Conservation (phyloP, 1,284 basidiomycete genomes). For the Meripilus lineatus region DNA sequence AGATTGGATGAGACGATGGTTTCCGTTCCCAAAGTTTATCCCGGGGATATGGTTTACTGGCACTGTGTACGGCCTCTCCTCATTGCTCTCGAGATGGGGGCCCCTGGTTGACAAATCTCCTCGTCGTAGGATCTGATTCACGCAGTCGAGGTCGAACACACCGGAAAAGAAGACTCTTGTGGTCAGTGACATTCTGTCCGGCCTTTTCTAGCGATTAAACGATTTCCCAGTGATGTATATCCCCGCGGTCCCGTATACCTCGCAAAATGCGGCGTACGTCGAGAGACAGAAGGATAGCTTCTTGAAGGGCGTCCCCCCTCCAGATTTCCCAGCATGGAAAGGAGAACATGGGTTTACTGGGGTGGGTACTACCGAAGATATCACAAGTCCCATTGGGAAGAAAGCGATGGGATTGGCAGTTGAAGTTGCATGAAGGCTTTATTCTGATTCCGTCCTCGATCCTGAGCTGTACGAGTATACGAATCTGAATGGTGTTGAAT, state of each 20-base stretch:
- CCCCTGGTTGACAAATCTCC: too few species aligned
- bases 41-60: slow-evolving; percentile 87
- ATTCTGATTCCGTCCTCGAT: not conserved
- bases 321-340: slow-evolving; percentile 66
- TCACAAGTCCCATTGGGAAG: slow-evolving; percentile 41
- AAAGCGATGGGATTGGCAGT: slow-evolving; percentile 49
- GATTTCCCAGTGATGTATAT: slow-evolving; percentile 68
- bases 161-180: slow-evolving; percentile 65
- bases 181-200: slow-evolving; percentile 35
- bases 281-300: slow-evolving; percentile 59
- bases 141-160: slow-evolving; percentile 71
- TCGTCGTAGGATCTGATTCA: slow-evolving; percentile 67
- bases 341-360: slow-evolving; percentile 55
- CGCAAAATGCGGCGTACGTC: slow-evolving; percentile 58
- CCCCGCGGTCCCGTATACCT: slow-evolving; percentile 72
- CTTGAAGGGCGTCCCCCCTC: slow-evolving; percentile 54
- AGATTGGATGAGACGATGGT: slow-evolving; percentile 69
- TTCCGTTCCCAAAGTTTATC: slow-evolving; percentile 66
- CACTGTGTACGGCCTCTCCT: slow-evolving; percentile 49
- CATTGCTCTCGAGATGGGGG: too few species aligned
- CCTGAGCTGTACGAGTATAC: not conserved
- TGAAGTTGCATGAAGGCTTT: slow-evolving; percentile 22
- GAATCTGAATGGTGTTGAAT: not conserved
- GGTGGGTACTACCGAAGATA: slow-evolving; percentile 43
- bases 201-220: not conserved